Conservation (phyloP, 2,329 filamentous ascomycete species). For the Lachnellula arida region DNA sequence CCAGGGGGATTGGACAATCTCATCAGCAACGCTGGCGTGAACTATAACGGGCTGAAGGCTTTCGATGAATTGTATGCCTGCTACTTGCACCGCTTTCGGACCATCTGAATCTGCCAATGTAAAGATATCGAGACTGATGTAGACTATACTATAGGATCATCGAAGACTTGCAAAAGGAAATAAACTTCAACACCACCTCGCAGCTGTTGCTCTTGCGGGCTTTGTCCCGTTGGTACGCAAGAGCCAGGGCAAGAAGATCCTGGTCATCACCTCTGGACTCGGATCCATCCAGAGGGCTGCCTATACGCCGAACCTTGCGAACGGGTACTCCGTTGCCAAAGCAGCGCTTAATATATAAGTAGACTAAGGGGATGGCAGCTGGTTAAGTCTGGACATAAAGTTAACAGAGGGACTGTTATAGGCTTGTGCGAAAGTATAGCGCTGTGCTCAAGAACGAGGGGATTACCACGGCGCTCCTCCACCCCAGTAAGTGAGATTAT, state of each 20-base stretch:
- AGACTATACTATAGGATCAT: too few relatives aligned
- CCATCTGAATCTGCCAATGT: too few relatives aligned
- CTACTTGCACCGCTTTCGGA: too few relatives aligned
- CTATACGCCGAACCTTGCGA: slow-evolving; percentile 14
- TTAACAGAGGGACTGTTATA: not conserved
- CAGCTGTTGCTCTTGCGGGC: too few relatives aligned
- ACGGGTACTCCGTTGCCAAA: slow-evolving; percentile 14
- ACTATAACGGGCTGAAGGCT: not conserved
- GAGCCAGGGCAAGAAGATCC: too few relatives aligned
- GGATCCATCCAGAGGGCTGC: slow-evolving; percentile 19
- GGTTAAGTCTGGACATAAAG: not conserved
- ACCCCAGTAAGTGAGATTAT: not conserved
- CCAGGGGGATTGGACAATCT: slow-evolving; percentile 23
- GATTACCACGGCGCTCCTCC: slow-evolving; percentile 13
- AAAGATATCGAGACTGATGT: too few relatives aligned
- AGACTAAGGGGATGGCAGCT: too few relatives aligned
- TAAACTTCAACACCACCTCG: too few relatives aligned
- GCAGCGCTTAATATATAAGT: slow-evolving; percentile 19
- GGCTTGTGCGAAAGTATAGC: slow-evolving; percentile 23
- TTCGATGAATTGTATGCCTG: slow-evolving; percentile 20
- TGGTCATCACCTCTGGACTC: slow-evolving; percentile 17
- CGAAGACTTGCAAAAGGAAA: too few relatives aligned
- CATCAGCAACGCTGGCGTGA: slow-evolving; percentile 22
- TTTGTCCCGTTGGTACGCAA: too few relatives aligned
- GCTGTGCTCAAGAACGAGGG: slow-evolving; percentile 20